phyloP scores from a whole-genome alignment of 2,329 filamentous ascomycete genomes.

The Atkinsonella hypoxylon region DNA sequence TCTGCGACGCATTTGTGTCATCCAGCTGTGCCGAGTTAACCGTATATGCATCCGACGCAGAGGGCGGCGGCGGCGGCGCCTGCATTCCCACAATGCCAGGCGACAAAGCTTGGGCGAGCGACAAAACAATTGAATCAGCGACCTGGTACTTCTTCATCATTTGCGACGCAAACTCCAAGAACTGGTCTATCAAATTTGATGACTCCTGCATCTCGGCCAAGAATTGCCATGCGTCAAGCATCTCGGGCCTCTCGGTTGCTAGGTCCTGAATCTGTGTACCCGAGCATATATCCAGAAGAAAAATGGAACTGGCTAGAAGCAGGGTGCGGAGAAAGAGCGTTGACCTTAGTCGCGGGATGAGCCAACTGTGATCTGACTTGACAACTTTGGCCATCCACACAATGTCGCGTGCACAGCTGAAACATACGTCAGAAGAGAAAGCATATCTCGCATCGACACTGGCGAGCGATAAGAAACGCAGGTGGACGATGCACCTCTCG shows the following conservation, averaged over 20 bases:
- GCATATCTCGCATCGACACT: neutral
- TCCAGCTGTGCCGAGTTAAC: neutral
- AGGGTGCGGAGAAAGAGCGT: neutral
- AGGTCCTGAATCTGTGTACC: neutral
- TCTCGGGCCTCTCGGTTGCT: neutral
- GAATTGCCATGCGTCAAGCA: conserved; percentile 3
- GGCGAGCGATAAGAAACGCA: conserved; percentile 2
- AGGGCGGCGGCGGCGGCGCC: neutral
- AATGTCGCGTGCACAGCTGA: conserved; percentile 2
- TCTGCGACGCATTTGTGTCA: no score
- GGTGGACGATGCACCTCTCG: conserved; percentile 2
- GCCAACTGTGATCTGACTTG: conserved; percentile 1
- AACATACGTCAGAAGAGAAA: conserved; percentile 1
- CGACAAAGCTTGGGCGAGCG: neutral
- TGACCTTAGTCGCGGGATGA: conserved; percentile 1
- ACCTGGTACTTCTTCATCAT: conserved; percentile 5
- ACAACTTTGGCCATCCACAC: conserved; percentile 1
- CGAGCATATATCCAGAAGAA: conserved; percentile 5
- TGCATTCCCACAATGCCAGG: neutral
- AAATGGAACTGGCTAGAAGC: conserved; percentile 2
- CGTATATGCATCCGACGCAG: neutral
- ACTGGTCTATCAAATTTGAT: conserved; percentile 4
- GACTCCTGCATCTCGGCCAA: conserved; percentile 1
- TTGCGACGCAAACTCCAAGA: conserved; percentile 3
- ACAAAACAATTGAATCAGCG: neutral